Conservation (phyloP, 345 rosid species). For the Lenwebbia sp. region DNA sequence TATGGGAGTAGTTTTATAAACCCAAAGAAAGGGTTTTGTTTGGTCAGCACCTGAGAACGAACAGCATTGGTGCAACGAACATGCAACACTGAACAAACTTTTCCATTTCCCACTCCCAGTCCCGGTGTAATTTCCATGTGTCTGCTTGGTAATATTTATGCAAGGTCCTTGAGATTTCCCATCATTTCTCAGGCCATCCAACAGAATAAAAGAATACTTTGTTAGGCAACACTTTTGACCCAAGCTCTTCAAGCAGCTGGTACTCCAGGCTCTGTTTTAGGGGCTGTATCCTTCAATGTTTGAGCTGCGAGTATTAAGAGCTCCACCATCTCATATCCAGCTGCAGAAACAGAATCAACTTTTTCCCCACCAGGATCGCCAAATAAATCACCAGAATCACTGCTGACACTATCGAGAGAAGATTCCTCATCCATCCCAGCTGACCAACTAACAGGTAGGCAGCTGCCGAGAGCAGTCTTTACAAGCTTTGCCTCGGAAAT, state of each 20-base stretch:
- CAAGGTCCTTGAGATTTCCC: not conserved
- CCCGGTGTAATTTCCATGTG: not conserved
- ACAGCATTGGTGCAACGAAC: too few species aligned
- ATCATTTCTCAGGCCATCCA: not conserved
- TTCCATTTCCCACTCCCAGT: not conserved
- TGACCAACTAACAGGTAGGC: slow-evolving; percentile 86
- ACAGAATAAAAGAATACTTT: not conserved
- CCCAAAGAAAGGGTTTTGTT: not conserved
- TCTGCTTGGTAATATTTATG: not conserved
- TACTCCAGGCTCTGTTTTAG: not conserved
- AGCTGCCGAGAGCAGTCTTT: slow-evolving; percentile 87
- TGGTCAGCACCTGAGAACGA: not conserved
- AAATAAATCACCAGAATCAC: not conserved
- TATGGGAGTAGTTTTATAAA: not conserved
- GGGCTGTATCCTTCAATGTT: slow-evolving; percentile 24
- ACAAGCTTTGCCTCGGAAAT: slow-evolving; percentile 64
- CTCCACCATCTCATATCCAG: slow-evolving; percentile 97
- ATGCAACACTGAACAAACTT: not conserved
- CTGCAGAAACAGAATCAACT: slow-evolving; percentile 69
- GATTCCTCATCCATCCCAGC: slow-evolving; percentile 50
- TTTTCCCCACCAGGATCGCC: slow-evolving; percentile 33
- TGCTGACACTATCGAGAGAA: slow-evolving; percentile 8
- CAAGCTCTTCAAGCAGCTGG: not conserved
- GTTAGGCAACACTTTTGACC: not conserved
- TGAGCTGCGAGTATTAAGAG: slow-evolving; percentile 75